Evolutionary conservation across 1,284 basidiomycete species (phyloP).

Genomic region (Thelephora terrestris): DNA sequence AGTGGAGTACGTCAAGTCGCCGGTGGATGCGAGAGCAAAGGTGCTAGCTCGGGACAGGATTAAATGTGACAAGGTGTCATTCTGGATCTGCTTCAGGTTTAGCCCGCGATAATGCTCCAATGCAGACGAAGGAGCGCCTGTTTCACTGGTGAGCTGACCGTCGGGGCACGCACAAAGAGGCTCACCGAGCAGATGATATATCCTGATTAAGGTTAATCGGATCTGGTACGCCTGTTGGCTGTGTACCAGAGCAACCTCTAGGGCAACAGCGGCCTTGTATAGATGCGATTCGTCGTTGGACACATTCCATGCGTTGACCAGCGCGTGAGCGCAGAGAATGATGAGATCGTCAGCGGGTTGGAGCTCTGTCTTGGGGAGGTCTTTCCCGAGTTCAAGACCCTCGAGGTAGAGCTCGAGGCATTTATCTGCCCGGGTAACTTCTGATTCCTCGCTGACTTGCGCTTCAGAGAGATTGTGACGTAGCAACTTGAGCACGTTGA

Average conservation of each 20-base stretch:
- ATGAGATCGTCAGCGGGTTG: conserved; percentile 84
- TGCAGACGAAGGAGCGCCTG: conserved; percentile 60
- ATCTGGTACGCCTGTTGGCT: conserved; percentile 73
- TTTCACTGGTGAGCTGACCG: conserved; percentile 3
- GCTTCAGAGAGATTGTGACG: conserved; percentile 43
- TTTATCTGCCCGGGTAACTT: conserved; percentile 37
- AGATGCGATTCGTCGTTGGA: conserved; percentile 47
- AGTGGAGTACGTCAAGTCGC: conserved; percentile 58
- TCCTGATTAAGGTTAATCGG: conserved; percentile 62
- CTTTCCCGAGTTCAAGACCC: conserved; percentile 53
- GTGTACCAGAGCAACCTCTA: conserved; percentile 64
- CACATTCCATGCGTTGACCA: conserved; percentile 55
- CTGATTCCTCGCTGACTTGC: conserved; percentile 44
- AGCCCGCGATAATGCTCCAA: conserved; percentile 69
- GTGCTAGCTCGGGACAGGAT: conserved; percentile 69
- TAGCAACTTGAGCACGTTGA: conserved; percentile 65
- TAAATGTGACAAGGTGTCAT: conserved; percentile 78
- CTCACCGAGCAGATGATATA: conserved; percentile 70
- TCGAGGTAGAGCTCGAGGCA: conserved; percentile 55
- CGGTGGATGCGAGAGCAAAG: conserved; percentile 62
- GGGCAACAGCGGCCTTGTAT: conserved; percentile 47
- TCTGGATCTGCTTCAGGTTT: conserved; percentile 73
- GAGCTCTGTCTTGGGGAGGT: conserved; percentile 66
- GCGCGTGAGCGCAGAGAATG: conserved; percentile 60
- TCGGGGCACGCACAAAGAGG: conserved; percentile 1